Base-by-base conservation (phyloP, 805 yeast genomes). In the Kodamaea jinghongensis region DNA sequence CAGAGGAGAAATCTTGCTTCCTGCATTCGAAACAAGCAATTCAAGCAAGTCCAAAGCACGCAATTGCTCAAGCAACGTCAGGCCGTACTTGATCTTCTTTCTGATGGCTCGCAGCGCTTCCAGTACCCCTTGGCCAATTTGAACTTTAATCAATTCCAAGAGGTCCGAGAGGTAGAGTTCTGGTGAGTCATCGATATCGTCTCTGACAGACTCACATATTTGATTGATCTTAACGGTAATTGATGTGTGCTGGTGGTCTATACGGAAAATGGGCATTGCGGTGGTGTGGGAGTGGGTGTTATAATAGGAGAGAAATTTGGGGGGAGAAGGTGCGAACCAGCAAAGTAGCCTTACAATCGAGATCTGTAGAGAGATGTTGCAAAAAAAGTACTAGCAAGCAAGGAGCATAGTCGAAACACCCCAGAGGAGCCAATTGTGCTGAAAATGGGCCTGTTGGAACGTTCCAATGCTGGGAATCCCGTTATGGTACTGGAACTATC, bases 21-120 rank as follows among this genome's bases (percentile, higher is more conserved):
- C 74, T 54, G 83, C 63, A 53, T 69, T 69, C 44, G 67, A 54
- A 11, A 68, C 55, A 42, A 69, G 42, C 33, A 69, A 50, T 47
- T 67, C 74, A 40, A 70, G 56, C 16, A 68, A 47, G 37, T 51
- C 51, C 45, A 89, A 59, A 0, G 95, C 85, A 33, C 86, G 76
- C 38, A 75, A 51, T 57, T 86, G 95, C 48, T 83, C 83, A 13
- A 66, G 61, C 4, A 62, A 56, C 2, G 71, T 54, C 14, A 55
- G 57, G n/a, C 97, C 98, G 55, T 91, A 85, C 63, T 95, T 93
- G 55, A 93, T 65, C 53, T 81, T 80, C 70, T 93, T 93, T 36
- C 99, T 75, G 15, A 93, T 65, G 1, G 96, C 95, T 31, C 98
- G 71, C 0, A 97, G 97, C 2, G 95, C 91, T 58, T 93, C 99